phyloP scores from a whole-genome alignment of 306 rosid genomes.

The Lathyrus aphaca region DNA sequence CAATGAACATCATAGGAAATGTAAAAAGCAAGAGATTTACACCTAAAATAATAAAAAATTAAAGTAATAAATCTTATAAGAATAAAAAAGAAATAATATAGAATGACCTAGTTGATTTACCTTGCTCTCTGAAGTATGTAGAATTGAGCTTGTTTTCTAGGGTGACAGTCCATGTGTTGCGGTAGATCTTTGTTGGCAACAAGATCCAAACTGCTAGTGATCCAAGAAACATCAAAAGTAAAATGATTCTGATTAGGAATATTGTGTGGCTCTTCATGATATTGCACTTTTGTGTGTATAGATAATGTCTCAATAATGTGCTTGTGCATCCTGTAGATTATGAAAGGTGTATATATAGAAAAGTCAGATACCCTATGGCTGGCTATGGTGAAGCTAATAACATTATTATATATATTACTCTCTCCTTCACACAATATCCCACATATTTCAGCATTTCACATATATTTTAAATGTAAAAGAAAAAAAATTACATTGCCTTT shows the following conservation, averaged over 20 bases:
- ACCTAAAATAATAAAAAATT: slow-evolving; percentile 38
- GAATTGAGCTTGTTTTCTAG: slow-evolving; percentile 47
- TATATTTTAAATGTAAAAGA: no score
- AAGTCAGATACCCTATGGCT: neutral
- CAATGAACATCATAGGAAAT: slow-evolving; percentile 64
- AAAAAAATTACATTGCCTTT: no score
- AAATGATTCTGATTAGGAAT: slow-evolving; percentile 32
- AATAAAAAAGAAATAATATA: neutral
- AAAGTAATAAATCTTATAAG: neutral
- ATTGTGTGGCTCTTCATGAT: slow-evolving; percentile 38
- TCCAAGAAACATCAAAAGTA: slow-evolving; percentile 49
- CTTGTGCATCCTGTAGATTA: neutral
- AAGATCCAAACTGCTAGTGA: slow-evolving; percentile 62
- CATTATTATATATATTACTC: neutral
- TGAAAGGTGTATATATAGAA: slow-evolving; percentile 13
- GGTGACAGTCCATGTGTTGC: slow-evolving; percentile 44
- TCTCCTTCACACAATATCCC: no score
- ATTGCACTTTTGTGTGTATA: neutral
- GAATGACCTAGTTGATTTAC: slow-evolving; percentile 25
- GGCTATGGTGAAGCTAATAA: neutral
- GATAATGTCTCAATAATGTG: neutral
- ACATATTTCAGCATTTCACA: no score
- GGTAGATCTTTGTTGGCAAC: slow-evolving; percentile 60
- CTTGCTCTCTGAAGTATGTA: slow-evolving; percentile 63
- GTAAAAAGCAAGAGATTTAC: slow-evolving; percentile 62